Evolutionary conservation across 805 yeast species (phyloP), one percentile per base, ranked within the genome.

Genomic region (Teunomyces stri): DNA sequence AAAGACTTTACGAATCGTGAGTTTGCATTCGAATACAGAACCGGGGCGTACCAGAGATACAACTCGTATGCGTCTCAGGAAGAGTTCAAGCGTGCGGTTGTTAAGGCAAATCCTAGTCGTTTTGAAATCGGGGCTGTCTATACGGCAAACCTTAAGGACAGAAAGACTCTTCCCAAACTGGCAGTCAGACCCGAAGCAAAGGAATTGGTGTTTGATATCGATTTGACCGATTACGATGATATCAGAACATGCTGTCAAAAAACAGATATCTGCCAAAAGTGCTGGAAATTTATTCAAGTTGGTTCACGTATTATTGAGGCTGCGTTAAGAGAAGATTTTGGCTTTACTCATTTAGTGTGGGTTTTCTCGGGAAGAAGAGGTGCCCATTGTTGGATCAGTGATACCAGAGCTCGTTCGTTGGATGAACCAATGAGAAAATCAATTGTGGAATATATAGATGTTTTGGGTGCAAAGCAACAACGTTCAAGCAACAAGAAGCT

Each of bases 361-460:
- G 96, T 92, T 4, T 94, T 89, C 61, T 89, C 97, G 0, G 99
- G 99, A 41, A 86, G 99, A 75, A 87, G 99, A 79, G 99, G 99
- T 66, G 96, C 95, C 12, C 99, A 94, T 75, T 95, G 98, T 60
- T 94, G 99, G 99, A 78, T 94, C 20, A 87, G 96, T 66, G 99
- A 94, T 62, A 68, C 78, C 46, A 72, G 91, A 42, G 97, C 97
- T 0, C 72, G 97, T 47, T 58, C 64, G 1, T 66, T 94, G 51
- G 86, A 81, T 52, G 98, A 94, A 63, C 58, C 72, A 4, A 80
- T 81, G 50, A 79, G 99, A 58, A 76, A 85, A 57, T 82, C 96
- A 3, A 79, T 94, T 10, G 84, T 91, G 28, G 91, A 88, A 54
- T 94, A 94, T 62, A 65, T 94, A 62, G 92, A 89, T 56, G 84